Evolutionary conservation across 2,329 filamentous ascomycete genomes (phyloP), one percentile per base, ranked within the genome.

Genomic region (Pseudogymnoascus sp.): DNA sequence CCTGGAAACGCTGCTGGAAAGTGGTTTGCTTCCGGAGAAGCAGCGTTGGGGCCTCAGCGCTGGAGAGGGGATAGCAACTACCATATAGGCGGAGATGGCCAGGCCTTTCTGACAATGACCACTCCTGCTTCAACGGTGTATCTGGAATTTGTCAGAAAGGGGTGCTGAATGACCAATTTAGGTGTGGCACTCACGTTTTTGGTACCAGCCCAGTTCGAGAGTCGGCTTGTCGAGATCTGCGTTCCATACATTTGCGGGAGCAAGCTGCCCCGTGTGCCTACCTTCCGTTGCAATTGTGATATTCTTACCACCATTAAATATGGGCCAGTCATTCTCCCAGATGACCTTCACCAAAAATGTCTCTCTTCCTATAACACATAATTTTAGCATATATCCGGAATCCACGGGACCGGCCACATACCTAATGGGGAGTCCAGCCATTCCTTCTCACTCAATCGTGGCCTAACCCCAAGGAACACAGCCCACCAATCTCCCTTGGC

Each of bases 21-120:
- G 77, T 74, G 0, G 74, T 77, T 68, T 86, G 83, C 64, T 85
- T 85, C 7, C 83, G 76, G 2, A 85, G 70, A 2, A 85, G 75
- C 67, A 84, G 75, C 0, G 82, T 79, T 0, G 83, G 81, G 18
- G 77, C 77, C 16, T 79, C 77, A 0, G 82, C 81, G 10, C 76
- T 77, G 0, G 75, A 77, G 0, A 86, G 75, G 4, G 77, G 76
- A 65, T 82, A 85, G 7, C 80, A 80, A 12, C 79, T 79, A 0
- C 83, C 83, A 64, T 80, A 77, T 0, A 86, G 69, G 3, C 80
- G 77, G 1, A 85, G 72, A 59, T 74, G 70, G 0, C 76, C 76
- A 0, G 77, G 76, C 1, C 75, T 72, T 37, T 79, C 78, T 0
- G 72, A 76, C 29, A 85, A 72, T 0, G 77, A 80, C 66, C 78